Conservation (phyloP, 2,329 filamentous ascomycete species). For the Phialocephala sp. region DNA sequence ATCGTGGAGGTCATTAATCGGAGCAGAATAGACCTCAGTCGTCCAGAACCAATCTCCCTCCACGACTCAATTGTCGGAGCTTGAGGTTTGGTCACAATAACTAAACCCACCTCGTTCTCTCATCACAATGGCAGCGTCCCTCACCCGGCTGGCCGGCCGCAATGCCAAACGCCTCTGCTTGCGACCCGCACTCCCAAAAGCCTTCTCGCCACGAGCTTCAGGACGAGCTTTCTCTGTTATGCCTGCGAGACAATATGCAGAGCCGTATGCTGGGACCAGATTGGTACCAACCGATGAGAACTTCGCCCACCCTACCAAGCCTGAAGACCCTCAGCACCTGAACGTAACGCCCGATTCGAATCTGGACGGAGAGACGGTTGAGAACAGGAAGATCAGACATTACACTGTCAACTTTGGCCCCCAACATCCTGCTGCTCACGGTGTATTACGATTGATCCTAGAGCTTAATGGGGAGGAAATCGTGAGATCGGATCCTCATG, state of each 20-base stretch:
- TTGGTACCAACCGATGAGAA: slow-evolving; percentile 65
- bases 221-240: slow-evolving; percentile 71
- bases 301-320: slow-evolving; percentile 60
- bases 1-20: slow-evolving; percentile 35
- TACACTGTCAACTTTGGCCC: slow-evolving; percentile 99
- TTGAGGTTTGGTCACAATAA: slow-evolving; percentile 35
- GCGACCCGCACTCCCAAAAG: slow-evolving; percentile 46
- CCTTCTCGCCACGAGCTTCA: slow-evolving; percentile 44
- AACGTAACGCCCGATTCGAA: slow-evolving; percentile 45
- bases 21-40: slow-evolving; percentile 22
- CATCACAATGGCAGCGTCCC: slow-evolving; percentile 70
- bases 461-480: slow-evolving; percentile 99
- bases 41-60: slow-evolving; percentile 25
- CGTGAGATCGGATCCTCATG: slow-evolving; percentile 93
- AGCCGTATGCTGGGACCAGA: slow-evolving; percentile 56
- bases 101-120: slow-evolving; percentile 29
- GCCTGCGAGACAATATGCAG: slow-evolving; percentile 65
- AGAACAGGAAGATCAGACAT: slow-evolving; percentile 88
- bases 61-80: slow-evolving; percentile 32
- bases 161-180: slow-evolving; percentile 71
- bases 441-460: slow-evolving; percentile 95
- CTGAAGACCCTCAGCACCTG: slow-evolving; percentile 49
- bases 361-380: slow-evolving; percentile 51
- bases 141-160: slow-evolving; percentile 75
- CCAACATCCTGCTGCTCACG: slow-evolving; percentile 97